phyloP scores from a whole-genome alignment of 495 filamentous ascomycete species.

The Copromyces sp. region DNA sequence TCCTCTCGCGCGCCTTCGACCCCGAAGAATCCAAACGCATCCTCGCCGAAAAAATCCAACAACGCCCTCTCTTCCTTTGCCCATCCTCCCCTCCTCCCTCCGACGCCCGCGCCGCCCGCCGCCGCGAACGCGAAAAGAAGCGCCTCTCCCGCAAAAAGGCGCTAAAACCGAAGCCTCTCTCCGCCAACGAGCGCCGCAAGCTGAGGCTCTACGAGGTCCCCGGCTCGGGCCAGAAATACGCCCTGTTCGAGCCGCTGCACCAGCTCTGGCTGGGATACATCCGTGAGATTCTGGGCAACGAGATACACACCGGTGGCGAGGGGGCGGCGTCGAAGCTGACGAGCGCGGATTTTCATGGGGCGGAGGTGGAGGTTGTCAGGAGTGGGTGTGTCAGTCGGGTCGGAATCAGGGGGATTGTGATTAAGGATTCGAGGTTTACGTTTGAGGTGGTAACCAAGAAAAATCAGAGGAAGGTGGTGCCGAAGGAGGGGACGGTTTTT shows the following conservation, averaged over 20 bases:
- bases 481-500: slow-evolving; percentile 85
- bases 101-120: slow-evolving; percentile 57
- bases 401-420: slow-evolving; percentile 73
- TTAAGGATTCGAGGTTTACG: slow-evolving; percentile 75
- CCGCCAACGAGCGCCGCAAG: slow-evolving; percentile 65
- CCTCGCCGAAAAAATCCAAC: slow-evolving; percentile 70
- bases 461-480: slow-evolving; percentile 60
- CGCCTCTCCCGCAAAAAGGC: slow-evolving; percentile 45
- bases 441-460: slow-evolving; percentile 73
- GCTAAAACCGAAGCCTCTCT: slow-evolving; percentile 65
- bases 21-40: slow-evolving; percentile 56
- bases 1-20: slow-evolving; percentile 68
- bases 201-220: slow-evolving; percentile 67
- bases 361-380: slow-evolving; percentile 71
- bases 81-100: slow-evolving; percentile 55
- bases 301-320: slow-evolving; percentile 33
- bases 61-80: slow-evolving; percentile 70
- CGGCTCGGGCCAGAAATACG: slow-evolving; percentile 55
- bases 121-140: slow-evolving; percentile 42
- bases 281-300: slow-evolving; percentile 54
- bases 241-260: slow-evolving; percentile 66
- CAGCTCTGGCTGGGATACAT: slow-evolving; percentile 77
- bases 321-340: slow-evolving; percentile 53
- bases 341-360: slow-evolving; percentile 85
- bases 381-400: slow-evolving; percentile 73